phyloP scores from a whole-genome alignment of 2,329 filamentous ascomycete species.

The Incumbomyces delicatus region DNA sequence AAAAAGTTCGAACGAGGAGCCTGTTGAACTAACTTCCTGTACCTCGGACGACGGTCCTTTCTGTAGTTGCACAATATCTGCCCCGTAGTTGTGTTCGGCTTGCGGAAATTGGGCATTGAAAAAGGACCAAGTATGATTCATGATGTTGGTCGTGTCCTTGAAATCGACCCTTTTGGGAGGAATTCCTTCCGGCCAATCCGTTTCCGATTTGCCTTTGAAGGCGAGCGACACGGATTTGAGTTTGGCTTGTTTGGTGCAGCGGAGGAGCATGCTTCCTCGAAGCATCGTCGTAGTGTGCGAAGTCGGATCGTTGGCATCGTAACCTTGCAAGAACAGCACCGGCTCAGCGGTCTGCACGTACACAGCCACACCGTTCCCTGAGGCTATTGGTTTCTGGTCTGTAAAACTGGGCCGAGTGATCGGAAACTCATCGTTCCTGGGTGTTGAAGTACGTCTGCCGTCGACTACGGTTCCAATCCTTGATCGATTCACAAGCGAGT shows the following conservation, averaged over 20 bases:
- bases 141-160: conserved; percentile 72
- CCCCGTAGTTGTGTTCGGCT: conserved; percentile 52
- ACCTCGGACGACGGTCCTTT: conserved; percentile 28
- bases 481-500: conserved; percentile 18
- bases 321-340: conserved; percentile 39
- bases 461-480: conserved; percentile 21
- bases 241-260: conserved; percentile 80
- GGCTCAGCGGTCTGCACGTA: conserved; percentile 40
- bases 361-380: conserved; percentile 39
- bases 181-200: conserved; percentile 94
- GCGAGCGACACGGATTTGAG: conserved; percentile 84
- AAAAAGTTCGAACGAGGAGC: conserved; percentile 33
- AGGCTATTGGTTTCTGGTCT: conserved; percentile 39
- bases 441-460: conserved; percentile 11
- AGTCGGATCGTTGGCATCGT: conserved; percentile 41
- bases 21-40: conserved; percentile 24
- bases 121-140: conserved; percentile 83
- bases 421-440: conserved; percentile 20
- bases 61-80: conserved; percentile 51
- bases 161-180: conserved; percentile 77
- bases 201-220: conserved; percentile 73
- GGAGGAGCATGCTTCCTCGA: conserved; percentile 70
- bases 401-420: conserved; percentile 28
- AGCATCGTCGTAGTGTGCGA: conserved; percentile 68
- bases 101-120: conserved; percentile 63